Evolutionary conservation across 2,329 filamentous ascomycete species (phyloP).

Genomic region (Alternaria burnsii): DNA sequence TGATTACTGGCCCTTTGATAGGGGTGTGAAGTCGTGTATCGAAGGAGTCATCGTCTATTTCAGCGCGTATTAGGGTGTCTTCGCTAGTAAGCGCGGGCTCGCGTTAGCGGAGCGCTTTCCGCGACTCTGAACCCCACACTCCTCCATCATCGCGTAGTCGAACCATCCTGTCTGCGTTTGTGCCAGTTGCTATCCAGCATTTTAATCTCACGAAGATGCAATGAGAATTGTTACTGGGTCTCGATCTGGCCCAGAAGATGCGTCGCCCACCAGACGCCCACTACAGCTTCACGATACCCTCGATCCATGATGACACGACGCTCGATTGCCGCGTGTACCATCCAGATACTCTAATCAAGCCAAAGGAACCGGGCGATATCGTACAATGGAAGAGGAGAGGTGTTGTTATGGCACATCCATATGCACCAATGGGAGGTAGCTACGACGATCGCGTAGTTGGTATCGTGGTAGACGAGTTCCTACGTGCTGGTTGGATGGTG

Average conservation of each 20-base stretch:
- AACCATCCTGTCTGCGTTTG: neutral
- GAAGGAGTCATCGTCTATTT: neutral
- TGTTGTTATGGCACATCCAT: constrained; percentile 85
- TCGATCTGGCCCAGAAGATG: constrained; percentile 35
- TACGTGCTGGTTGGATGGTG: constrained; percentile 77
- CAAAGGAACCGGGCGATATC: neutral
- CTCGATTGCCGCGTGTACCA: constrained; percentile 88
- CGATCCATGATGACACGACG: constrained; percentile 76
- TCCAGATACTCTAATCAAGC: constrained; percentile 37
- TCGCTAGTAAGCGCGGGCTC: neutral
- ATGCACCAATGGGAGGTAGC: constrained; percentile 84
- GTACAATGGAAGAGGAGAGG: constrained; percentile 54
- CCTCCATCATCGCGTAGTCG: neutral
- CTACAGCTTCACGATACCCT: constrained; percentile 79
- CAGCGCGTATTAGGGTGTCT: neutral
- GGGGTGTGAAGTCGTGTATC: neutral
- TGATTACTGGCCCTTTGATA: neutral
- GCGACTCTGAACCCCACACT: constrained; percentile 6
- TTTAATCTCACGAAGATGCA: constrained; percentile 25
- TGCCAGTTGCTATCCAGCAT: neutral
- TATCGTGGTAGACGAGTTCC: constrained; percentile 68
- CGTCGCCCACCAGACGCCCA: constrained; percentile 41
- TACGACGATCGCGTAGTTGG: constrained; percentile 84
- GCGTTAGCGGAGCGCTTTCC: constrained; percentile 2
- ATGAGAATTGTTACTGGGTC: constrained; percentile 36